Conservation (phyloP, 768 basidiomycete species). For the Terana coerulea region DNA sequence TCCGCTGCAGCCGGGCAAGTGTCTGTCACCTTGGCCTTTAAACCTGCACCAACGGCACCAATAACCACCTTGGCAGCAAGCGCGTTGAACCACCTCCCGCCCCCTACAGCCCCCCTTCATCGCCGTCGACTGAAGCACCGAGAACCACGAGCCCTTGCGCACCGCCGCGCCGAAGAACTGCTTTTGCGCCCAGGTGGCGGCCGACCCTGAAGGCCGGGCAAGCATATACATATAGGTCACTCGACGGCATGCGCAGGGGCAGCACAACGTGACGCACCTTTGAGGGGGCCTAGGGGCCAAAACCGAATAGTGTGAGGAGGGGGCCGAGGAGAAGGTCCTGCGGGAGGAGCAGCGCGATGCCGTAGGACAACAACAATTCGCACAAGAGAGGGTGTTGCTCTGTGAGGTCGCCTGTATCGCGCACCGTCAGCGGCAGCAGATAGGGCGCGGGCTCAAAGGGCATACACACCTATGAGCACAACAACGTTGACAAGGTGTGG, state of each 20-base stretch:
- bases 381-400: conserved; percentile 34
- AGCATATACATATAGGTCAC: no score
- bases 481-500: conserved; percentile 18
- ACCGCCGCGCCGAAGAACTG: conserved; percentile 32
- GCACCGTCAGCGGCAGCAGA: no score
- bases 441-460: no score
- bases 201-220: no score
- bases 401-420: conserved; percentile 32
- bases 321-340: conserved; percentile 29
- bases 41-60: no score
- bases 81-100: no score
- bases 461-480: background rate
- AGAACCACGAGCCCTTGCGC: conserved; percentile 32
- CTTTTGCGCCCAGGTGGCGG: conserved; percentile 35
- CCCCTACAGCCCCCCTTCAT: no score
- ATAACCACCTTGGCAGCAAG: background rate
- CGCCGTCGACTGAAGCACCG: conserved; percentile 25
- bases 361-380: conserved; percentile 21
- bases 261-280: no score
- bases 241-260: no score
- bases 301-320: conserved; percentile 32
- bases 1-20: no score
- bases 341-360: conserved; percentile 25
- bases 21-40: no score
- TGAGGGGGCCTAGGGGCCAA: conserved; percentile 11